Evolutionary conservation across 345 rosid species (phyloP).

Genomic region (Lumnitzera racemosa): DNA sequence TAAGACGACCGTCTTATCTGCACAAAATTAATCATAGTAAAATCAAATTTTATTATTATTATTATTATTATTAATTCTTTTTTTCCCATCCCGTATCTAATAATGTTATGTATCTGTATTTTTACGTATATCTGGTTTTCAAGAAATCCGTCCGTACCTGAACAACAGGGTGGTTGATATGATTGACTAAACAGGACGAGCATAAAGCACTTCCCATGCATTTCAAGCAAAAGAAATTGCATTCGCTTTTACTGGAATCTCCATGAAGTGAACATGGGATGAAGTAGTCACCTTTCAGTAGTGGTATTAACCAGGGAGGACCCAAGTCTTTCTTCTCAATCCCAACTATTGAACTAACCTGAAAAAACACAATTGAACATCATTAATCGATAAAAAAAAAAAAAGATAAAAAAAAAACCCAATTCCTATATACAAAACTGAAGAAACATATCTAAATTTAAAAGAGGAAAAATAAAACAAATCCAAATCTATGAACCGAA

Average conservation of each 20-base stretch:
- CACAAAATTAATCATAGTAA: background rate
- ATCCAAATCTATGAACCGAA: too few species aligned
- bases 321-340: slow-evolving; percentile 10
- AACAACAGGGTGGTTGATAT: slow-evolving; percentile 25
- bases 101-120: background rate
- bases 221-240: slow-evolving; percentile 41
- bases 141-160: slow-evolving; percentile 18
- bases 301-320: slow-evolving; percentile 30
- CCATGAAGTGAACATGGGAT: slow-evolving; percentile 24
- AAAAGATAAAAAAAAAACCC: too few species aligned
- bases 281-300: slow-evolving; percentile 31
- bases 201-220: slow-evolving; percentile 31
- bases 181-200: slow-evolving; percentile 26
- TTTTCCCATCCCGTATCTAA: background rate
- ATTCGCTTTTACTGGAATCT: slow-evolving; percentile 37
- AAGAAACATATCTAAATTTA: too few species aligned
- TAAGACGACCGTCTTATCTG: slow-evolving; percentile 46
- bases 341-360: slow-evolving; percentile 19
- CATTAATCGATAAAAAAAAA: too few species aligned
- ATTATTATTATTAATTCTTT: too few species aligned
- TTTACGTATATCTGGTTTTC: background rate
- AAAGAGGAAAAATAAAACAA: too few species aligned
- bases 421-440: too few species aligned
- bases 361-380: background rate
- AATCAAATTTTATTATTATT: too few species aligned